Evolutionary conservation across 2,329 filamentous ascomycete species (phyloP), one percentile per base, ranked within the genome.

Genomic region (Neopestalotiopsis sp.): DNA sequence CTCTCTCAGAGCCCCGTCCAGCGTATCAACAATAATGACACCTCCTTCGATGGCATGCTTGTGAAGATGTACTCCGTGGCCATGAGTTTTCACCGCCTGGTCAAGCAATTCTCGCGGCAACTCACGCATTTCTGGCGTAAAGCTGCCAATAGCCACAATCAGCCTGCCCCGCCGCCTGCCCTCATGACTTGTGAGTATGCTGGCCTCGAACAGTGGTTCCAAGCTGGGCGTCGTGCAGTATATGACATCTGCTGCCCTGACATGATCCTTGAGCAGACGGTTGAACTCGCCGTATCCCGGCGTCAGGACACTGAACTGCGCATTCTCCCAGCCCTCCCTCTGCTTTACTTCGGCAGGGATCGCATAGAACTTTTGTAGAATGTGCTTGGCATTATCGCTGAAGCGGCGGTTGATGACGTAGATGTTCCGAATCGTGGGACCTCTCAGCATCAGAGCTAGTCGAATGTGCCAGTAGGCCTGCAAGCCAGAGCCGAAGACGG

Each of bases 401-500:
- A 93, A 93, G 66, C 86, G 85, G 42, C 93, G 90, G 76, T 95
- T 97, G 77, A 97, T 91, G 75, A 98, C 91, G 81, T 95, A 91
- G 62, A 98, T 88, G 69, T 92, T 89, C 74, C 91, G 90, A 74
- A 97, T 91, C 24, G 94, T 93, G 61, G 82, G 67, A 1, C 89
- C 89, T 28, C 87, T 91, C 64, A 96, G 86, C 71, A 95, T 86
- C 12, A 98, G 86, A 0, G 95, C 91, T 4, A 98, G 87, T 0
- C 94, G 91, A 58, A 97, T 89, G 78, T 98, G 95, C 95, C 95
- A 98, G 83, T 95, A 97, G 13, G 95, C 95, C 82, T 98, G 95
- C 74, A 92, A 90, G 61, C 95, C 95, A 42, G 92, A 91, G 30
- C 95, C 95, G 78, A 98, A 98, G 66, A 97, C 91, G 14, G 92